Evolutionary conservation across 768 basidiomycete species (phyloP).

Genomic region (Hericium coralloides): DNA sequence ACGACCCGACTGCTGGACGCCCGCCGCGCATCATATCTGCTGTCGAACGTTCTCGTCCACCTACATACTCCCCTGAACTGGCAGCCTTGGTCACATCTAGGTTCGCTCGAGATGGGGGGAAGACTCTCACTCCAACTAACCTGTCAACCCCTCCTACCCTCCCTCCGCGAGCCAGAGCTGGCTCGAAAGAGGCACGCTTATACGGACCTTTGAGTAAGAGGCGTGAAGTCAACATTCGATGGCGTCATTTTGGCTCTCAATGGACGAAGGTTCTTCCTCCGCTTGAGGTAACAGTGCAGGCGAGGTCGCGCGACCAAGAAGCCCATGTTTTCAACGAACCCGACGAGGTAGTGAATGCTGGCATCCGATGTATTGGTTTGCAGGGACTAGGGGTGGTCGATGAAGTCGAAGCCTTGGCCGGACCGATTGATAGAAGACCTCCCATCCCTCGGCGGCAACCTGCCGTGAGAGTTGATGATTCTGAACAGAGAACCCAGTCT

Average conservation of each 20-base stretch:
- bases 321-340: not conserved
- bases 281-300: slow-evolving; percentile 35
- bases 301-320: too few relatives aligned
- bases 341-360: slow-evolving; percentile 11
- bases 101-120: slow-evolving; percentile 33
- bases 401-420: slow-evolving; percentile 38
- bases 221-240: slow-evolving; percentile 62
- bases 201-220: slow-evolving; percentile 66
- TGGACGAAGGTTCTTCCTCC: slow-evolving; percentile 51
- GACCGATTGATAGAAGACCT: slow-evolving; percentile 18
- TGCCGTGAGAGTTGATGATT: too few relatives aligned
- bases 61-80: slow-evolving; percentile 56
- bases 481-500: too few relatives aligned
- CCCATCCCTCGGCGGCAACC: slow-evolving; percentile 3
- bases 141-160: slow-evolving; percentile 45
- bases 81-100: slow-evolving; percentile 49
- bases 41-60: slow-evolving; percentile 49
- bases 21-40: slow-evolving; percentile 43
- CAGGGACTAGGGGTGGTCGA: slow-evolving; percentile 35
- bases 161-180: slow-evolving; percentile 46
- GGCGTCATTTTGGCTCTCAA: slow-evolving; percentile 53
- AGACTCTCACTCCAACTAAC: slow-evolving; percentile 30
- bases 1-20: slow-evolving; percentile 31
- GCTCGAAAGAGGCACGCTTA: slow-evolving; percentile 47
- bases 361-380: slow-evolving; percentile 30